phyloP scores from a whole-genome alignment of 371 early-diverging fungal genomes.

The Choanephora cucurbitarum region DNA sequence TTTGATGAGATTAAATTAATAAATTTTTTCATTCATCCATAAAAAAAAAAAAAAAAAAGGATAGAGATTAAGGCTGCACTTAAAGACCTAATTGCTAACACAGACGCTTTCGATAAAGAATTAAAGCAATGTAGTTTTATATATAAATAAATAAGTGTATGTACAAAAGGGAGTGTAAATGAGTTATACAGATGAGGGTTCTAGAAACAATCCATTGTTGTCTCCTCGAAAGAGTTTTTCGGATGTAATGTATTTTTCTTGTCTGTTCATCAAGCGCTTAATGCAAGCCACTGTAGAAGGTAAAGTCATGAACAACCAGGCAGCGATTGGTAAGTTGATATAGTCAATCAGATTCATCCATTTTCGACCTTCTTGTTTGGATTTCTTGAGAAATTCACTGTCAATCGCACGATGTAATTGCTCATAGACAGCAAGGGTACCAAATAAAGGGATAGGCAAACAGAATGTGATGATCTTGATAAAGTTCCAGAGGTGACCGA shows the following conservation, averaged over 20 bases:
- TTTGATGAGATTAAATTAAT: too few relatives aligned
- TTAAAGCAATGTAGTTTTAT: too few relatives aligned
- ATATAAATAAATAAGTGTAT: too few relatives aligned
- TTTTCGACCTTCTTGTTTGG: conserved; percentile 35
- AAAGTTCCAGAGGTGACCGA: conserved; percentile 43
- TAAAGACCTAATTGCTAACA: too few relatives aligned
- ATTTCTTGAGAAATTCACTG: conserved; percentile 43
- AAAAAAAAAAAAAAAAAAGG: too few relatives aligned
- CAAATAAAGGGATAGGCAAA: conserved; percentile 52
- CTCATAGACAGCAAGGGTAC: conserved; percentile 52
- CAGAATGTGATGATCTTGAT: conserved; percentile 49
- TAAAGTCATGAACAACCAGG: conserved; percentile 57
- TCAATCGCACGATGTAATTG: conserved; percentile 49
- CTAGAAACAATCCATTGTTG: conserved; percentile 14
- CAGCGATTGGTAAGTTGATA: conserved; percentile 49
- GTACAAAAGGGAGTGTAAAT: too few relatives aligned
- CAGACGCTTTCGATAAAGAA: too few relatives aligned
- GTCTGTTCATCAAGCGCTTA: conserved; percentile 40
- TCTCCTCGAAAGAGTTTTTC: conserved; percentile 43
- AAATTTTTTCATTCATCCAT: too few relatives aligned
- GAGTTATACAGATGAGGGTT: conserved; percentile 1
- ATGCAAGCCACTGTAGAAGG: conserved; percentile 56
- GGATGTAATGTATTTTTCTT: conserved; percentile 52
- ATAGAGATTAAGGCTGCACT: too few relatives aligned
- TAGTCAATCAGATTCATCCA: conserved; percentile 50